These are phyloP conservation scores for Moricandia arvensis DNA, from an alignment of 345 rosid genomes.

Conservation along the genomic window DNA sequence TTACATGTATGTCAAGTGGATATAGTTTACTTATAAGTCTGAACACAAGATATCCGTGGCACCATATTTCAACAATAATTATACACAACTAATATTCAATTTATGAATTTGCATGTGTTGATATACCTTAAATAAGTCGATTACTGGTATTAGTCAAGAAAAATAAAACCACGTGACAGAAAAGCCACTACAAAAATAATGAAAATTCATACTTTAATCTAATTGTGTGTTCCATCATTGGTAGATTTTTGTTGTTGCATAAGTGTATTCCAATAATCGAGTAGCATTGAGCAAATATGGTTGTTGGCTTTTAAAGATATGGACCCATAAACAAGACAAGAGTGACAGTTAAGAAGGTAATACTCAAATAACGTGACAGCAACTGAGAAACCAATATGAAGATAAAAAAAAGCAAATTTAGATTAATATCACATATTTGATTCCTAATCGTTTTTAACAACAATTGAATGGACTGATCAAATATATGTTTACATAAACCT, in stretches of 20 bases:
- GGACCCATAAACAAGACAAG: conserved; percentile 29
- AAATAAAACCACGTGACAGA: background rate
- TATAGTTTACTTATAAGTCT: conserved; percentile 9
- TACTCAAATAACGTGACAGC: conserved; percentile 26
- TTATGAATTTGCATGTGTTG: background rate
- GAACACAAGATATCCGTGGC: conserved; percentile 14
- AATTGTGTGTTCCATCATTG: background rate
- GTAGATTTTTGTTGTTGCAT: background rate
- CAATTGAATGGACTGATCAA: conserved; percentile 2
- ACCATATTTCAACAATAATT: conserved; percentile 3
- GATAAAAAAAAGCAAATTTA: background rate
- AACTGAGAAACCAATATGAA: background rate
- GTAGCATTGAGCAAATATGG: background rate
- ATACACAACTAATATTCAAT: conserved; percentile 10
- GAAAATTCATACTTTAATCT: background rate
- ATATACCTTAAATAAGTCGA: too few species aligned
- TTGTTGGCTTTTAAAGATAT: conserved; percentile 10
- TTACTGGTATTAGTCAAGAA: too few species aligned
- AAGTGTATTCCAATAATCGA: conserved; percentile 2
- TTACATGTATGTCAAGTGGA: conserved; percentile 14
- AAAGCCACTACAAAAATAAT: background rate
- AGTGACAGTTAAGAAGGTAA: conserved; percentile 14
- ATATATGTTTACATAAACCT: background rate
- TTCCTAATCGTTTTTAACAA: background rate
- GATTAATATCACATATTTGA: background rate